A percentile compares a stretch with the other conserved stretches of the same genome.
Evolutionary conservation across 257 asterid genomes (phyloP).

Genomic region (Dorcoceras hygrometricum): DNA sequence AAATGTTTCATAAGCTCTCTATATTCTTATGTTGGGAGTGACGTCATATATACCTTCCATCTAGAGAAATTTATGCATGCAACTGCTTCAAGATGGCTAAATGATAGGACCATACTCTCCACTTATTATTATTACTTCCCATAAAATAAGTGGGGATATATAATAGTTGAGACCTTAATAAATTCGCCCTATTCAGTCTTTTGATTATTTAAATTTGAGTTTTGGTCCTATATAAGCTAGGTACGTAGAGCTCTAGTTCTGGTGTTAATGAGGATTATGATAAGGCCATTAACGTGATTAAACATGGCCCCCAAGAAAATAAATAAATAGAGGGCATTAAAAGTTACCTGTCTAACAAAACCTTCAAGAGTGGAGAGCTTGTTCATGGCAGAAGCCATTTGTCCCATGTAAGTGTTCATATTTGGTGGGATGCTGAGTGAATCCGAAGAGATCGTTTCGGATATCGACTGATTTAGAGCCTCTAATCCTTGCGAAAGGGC

Average conservation of each 20-base stretch:
- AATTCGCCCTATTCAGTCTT: background rate
- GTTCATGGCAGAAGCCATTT: constrained; percentile 75
- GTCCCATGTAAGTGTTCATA: constrained; percentile 66
- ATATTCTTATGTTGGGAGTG: constrained; percentile 17
- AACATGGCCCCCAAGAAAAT: background rate
- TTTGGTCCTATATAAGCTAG: too few relatives aligned
- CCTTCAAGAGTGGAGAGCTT: constrained; percentile 78
- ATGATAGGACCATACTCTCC: background rate
- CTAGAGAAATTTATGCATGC: constrained; percentile 21
- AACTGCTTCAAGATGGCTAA: background rate
- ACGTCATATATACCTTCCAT: constrained; percentile 25
- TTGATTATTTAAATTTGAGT: too few relatives aligned
- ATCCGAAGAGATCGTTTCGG: constrained; percentile 62
- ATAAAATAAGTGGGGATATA: too few relatives aligned
- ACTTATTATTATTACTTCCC: background rate
- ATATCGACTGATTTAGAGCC: constrained; percentile 49
- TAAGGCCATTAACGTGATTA: too few relatives aligned
- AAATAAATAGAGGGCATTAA: too few relatives aligned
- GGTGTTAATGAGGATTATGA: too few relatives aligned
- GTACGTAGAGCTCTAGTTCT: too few relatives aligned
- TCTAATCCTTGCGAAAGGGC: constrained; percentile 72
- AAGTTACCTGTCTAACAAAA: constrained; percentile 68
- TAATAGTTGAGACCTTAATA: too few relatives aligned
- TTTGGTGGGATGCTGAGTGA: constrained; percentile 56
- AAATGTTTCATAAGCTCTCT: too few relatives aligned